Percentiles rank a stretch among this genome's conserved stretches.
These are phyloP conservation scores for Blastobotrys robertii DNA, from an alignment of 805 yeast genomes.

Conservation along the genomic window DNA sequence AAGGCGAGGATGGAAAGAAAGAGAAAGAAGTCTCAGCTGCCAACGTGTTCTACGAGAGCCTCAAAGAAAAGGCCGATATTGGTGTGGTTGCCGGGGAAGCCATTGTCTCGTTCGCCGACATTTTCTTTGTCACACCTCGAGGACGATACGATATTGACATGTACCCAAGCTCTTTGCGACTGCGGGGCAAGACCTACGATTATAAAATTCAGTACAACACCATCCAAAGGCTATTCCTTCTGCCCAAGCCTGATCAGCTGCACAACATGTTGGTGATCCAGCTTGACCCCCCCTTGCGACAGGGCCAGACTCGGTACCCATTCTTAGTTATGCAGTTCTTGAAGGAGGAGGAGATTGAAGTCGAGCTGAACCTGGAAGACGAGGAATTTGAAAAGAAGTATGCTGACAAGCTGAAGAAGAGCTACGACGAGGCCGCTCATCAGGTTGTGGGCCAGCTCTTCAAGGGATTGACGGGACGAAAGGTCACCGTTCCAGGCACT, in stretches of 20 bases:
- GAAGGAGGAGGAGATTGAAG: slow-evolving; percentile 83
- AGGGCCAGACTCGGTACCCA: slow-evolving; percentile 96
- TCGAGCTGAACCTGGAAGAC: slow-evolving; percentile 77
- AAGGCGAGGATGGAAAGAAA: slow-evolving; percentile 28
- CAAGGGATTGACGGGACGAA: slow-evolving; percentile 81
- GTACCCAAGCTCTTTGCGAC: slow-evolving; percentile 75
- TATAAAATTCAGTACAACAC: slow-evolving; percentile 88
- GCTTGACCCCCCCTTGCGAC: slow-evolving; percentile 94
- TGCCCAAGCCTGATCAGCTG: slow-evolving; percentile 90
- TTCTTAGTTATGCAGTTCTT: slow-evolving; percentile 84
- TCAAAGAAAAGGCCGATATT: slow-evolving; percentile 87
- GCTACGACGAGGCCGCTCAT: slow-evolving; percentile 77
- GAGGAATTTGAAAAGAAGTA: slow-evolving; percentile 70
- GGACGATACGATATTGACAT: slow-evolving; percentile 97
- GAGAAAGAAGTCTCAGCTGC: slow-evolving; percentile 59
- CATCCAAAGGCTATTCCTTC: slow-evolving; percentile 79
- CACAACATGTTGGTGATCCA: slow-evolving; percentile 84
- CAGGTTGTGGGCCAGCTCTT: slow-evolving; percentile 80
- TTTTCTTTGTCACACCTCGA: slow-evolving; percentile 90
- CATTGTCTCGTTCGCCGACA: slow-evolving; percentile 83
- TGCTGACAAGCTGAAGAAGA: slow-evolving; percentile 59
- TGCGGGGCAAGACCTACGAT: slow-evolving; percentile 96
- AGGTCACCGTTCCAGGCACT: slow-evolving; percentile 75
- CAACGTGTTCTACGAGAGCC: slow-evolving; percentile 74
- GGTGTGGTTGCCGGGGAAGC: slow-evolving; percentile 94